phyloP scores from a whole-genome alignment of 768 basidiomycete genomes.

The Nidularia sp. region DNA sequence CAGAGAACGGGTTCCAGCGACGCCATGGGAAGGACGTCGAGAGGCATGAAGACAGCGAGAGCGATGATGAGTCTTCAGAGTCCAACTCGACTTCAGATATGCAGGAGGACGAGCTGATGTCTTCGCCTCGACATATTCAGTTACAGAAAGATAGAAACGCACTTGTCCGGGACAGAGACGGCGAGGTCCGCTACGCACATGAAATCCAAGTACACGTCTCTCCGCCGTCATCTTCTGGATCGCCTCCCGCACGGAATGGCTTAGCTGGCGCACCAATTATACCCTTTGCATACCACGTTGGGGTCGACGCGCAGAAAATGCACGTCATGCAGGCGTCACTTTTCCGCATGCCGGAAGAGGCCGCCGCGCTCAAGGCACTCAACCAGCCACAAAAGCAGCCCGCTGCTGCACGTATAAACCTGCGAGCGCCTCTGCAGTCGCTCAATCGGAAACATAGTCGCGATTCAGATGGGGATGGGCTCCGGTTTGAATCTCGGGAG shows the following conservation, averaged over 20 bases:
- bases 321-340: conserved; percentile 92
- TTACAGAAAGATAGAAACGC: conserved; percentile 33
- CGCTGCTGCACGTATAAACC: conserved; percentile 22
- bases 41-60: conserved; percentile 24
- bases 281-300: conserved; percentile 69
- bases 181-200: conserved; percentile 41
- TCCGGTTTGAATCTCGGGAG: conserved; percentile 60
- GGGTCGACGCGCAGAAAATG: conserved; percentile 83
- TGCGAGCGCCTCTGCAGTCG: conserved; percentile 30
- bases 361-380: conserved; percentile 55
- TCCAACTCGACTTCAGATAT: conserved; percentile 41
- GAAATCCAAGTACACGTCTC: conserved; percentile 35
- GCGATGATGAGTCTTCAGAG: conserved; percentile 21
- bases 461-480: conserved; percentile 71
- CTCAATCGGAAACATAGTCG: conserved; percentile 70
- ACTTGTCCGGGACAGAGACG: conserved; percentile 51
- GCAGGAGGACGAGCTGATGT: conserved; percentile 44
- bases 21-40: conserved; percentile 21
- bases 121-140: conserved; percentile 16
- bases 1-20: background rate
- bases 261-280: conserved; percentile 43
- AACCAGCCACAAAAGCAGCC: conserved; percentile 29
- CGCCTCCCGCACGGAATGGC: conserved; percentile 27
- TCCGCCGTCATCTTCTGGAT: conserved; percentile 22
- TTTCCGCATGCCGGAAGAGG: conserved; percentile 75